A percentile compares a stretch with the other conserved stretches of the same genome.
These are phyloP conservation scores for Stagonosporopsis chrysanthemi DNA, from an alignment of 2,329 filamentous ascomycete species.

Conservation along the genomic window DNA sequence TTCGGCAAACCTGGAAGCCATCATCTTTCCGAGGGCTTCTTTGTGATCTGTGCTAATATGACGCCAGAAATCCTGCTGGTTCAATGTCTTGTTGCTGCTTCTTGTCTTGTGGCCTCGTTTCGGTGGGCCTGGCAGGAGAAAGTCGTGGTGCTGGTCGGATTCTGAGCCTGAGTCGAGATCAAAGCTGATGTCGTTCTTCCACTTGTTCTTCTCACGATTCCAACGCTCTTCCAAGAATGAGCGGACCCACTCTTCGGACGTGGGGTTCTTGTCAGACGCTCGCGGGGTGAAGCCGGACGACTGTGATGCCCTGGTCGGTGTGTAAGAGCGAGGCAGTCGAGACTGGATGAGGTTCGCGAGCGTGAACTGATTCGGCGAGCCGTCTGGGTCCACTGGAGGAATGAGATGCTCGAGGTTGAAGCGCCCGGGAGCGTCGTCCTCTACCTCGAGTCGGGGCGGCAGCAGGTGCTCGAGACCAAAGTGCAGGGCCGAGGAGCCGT, in stretches of 20 bases:
- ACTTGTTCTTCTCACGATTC: constrained; percentile 75
- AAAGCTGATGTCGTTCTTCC: constrained; percentile 77
- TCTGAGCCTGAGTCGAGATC: constrained; percentile 69
- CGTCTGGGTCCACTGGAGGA: constrained; percentile 42
- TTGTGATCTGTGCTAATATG: constrained; percentile 50
- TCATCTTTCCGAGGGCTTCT: constrained; percentile 50
- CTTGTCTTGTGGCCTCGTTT: constrained; percentile 52
- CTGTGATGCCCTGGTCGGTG: constrained; percentile 35
- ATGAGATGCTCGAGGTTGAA: constrained; percentile 52
- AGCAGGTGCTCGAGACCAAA: constrained; percentile 52
- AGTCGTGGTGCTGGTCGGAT: constrained; percentile 26
- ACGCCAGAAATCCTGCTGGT: constrained; percentile 60
- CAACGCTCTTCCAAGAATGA: constrained; percentile 78
- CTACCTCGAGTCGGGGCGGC: constrained; percentile 42
- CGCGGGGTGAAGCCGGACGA: constrained; percentile 36
- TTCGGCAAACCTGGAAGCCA: constrained; percentile 51
- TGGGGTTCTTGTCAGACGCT: constrained; percentile 51
- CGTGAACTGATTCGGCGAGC: constrained; percentile 46
- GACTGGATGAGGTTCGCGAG: constrained; percentile 51
- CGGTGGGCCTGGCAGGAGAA: constrained; percentile 31
- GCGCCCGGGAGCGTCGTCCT: constrained; percentile 44
- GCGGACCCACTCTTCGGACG: constrained; percentile 84
- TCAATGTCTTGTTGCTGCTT: constrained; percentile 57
- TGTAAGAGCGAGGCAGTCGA: constrained; percentile 41
- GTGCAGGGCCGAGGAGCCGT: constrained; percentile 45